These are phyloP conservation scores for Cinnamomum chago DNA, from an alignment of 164 flowering plant genomes.

Conservation along the genomic window DNA sequence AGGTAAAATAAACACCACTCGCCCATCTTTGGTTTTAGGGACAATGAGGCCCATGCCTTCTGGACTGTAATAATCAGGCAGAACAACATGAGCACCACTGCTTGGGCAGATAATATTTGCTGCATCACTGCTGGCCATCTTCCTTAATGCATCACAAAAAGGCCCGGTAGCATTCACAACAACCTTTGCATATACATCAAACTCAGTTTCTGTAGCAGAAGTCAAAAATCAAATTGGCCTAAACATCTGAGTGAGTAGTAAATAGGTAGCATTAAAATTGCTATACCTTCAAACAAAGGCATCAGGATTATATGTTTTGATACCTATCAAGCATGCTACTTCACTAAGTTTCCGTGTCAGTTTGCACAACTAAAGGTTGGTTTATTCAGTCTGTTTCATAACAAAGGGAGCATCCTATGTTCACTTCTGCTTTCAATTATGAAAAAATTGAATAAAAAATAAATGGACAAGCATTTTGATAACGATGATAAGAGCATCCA, in stretches of 20 bases:
- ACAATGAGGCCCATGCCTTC: constrained; percentile 99
- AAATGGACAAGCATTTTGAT: too few species aligned
- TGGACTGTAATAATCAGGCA: constrained; percentile 98
- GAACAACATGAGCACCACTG: constrained; percentile 95
- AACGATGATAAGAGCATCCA: too few species aligned
- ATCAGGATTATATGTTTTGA: neutral
- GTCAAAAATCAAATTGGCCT: too few species aligned
- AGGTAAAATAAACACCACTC: constrained; percentile 96
- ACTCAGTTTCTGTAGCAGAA: constrained; percentile 69
- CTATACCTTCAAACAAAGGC: neutral
- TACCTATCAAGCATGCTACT: too few species aligned
- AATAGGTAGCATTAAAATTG: too few species aligned
- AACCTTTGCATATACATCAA: constrained; percentile 87
- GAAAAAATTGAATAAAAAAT: too few species aligned
- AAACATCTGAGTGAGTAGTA: too few species aligned
- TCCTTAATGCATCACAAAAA: constrained; percentile 89
- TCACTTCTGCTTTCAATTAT: too few species aligned
- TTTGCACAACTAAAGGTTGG: too few species aligned
- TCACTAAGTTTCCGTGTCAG: too few species aligned
- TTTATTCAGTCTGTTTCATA: too few species aligned
- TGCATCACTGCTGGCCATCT: constrained; percentile 71
- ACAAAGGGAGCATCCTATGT: too few species aligned
- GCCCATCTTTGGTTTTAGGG: constrained; percentile 99
- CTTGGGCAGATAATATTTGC: constrained; percentile 82
- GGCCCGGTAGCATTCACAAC: constrained; percentile 97